phyloP scores from a whole-genome alignment of 768 basidiomycete species.

The Phylloporus sp. region DNA sequence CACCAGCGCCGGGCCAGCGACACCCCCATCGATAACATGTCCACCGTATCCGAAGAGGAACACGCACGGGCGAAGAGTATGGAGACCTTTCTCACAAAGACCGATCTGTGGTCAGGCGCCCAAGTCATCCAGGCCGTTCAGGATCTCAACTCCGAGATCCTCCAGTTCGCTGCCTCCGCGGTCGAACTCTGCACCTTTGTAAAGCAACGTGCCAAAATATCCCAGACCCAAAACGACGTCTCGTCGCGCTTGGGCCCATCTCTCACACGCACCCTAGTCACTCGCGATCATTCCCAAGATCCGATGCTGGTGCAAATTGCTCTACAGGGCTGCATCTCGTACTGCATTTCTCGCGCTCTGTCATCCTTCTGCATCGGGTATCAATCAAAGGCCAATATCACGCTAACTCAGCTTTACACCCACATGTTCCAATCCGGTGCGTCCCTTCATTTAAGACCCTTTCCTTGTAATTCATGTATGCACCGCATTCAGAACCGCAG shows the following conservation, averaged over 20 bases:
- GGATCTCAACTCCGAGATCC: constrained; percentile 74
- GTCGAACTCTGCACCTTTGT: constrained; percentile 61
- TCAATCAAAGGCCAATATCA: constrained; percentile 61
- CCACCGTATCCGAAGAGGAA: constrained; percentile 45
- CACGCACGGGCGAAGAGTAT: constrained; percentile 51
- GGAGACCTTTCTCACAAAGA: constrained; percentile 69
- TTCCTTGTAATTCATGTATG: constrained; percentile 15
- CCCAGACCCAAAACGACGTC: constrained; percentile 56
- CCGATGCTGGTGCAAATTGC: constrained; percentile 74
- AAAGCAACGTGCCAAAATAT: constrained; percentile 37
- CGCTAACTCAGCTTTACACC: constrained; percentile 56
- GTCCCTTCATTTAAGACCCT: constrained; percentile 13
- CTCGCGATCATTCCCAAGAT: constrained; percentile 68
- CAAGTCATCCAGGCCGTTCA: constrained; percentile 75
- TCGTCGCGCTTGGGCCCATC: constrained; percentile 58
- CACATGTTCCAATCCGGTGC: constrained; percentile 53
- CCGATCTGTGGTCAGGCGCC: constrained; percentile 69
- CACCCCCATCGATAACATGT: constrained; percentile 21
- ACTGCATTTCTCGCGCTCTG: constrained; percentile 62
- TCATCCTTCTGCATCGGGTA: constrained; percentile 72
- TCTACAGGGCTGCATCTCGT: constrained; percentile 63
- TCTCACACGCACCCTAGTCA: constrained; percentile 54
- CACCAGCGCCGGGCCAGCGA: constrained; percentile 14
- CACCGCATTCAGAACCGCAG: constrained; percentile 57
- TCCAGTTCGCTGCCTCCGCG: constrained; percentile 74